Percentiles rank a stretch among this genome's conserved stretches.
These are phyloP conservation scores for Emericellopsis cladophorae DNA, from an alignment of 2,329 filamentous ascomycete genomes.

Conservation along the genomic window DNA sequence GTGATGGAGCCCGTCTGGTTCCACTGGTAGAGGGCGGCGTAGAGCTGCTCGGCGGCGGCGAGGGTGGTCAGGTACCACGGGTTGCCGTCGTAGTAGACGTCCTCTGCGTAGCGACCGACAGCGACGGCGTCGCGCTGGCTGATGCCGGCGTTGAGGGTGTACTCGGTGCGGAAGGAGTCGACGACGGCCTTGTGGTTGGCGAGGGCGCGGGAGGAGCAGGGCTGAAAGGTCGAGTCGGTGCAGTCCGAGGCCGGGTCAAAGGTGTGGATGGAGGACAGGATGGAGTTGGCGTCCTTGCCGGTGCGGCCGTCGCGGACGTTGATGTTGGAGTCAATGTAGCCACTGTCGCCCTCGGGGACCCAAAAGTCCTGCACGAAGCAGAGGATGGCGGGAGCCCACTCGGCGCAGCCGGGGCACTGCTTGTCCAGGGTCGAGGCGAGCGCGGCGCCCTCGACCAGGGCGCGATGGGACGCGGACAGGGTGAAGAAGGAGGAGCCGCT, in stretches of 20 bases:
- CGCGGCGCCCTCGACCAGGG: constrained; percentile 52
- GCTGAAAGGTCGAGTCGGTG: constrained; percentile 63
- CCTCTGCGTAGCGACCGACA: constrained; percentile 58
- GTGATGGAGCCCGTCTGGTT: constrained; percentile 47
- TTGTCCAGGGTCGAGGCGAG: constrained; percentile 53
- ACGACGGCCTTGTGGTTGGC: constrained; percentile 66
- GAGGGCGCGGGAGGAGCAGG: constrained; percentile 56
- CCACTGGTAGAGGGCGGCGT: constrained; percentile 65
- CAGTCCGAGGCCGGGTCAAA: constrained; percentile 58
- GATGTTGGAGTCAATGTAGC: constrained; percentile 58
- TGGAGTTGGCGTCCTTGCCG: constrained; percentile 60
- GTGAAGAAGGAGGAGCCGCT: constrained; percentile 72
- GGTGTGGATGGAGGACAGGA: constrained; percentile 51
- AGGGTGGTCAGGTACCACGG: constrained; percentile 72
- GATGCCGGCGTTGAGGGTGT: constrained; percentile 56
- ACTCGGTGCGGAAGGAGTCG: constrained; percentile 56
- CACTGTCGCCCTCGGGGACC: constrained; percentile 32
- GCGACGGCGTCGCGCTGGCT: constrained; percentile 44
- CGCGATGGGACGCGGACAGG: constrained; percentile 48
- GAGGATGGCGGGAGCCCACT: constrained; percentile 55
- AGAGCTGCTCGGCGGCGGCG: constrained; percentile 69
- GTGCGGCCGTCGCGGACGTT: constrained; percentile 47
- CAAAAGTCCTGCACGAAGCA: constrained; percentile 69
- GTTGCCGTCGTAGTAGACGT: constrained; percentile 66
- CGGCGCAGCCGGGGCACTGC: constrained; percentile 45